These are phyloP conservation scores for Annulohypoxylon stygium DNA, from an alignment of 495 filamentous ascomycete genomes.

Conservation along the genomic window DNA sequence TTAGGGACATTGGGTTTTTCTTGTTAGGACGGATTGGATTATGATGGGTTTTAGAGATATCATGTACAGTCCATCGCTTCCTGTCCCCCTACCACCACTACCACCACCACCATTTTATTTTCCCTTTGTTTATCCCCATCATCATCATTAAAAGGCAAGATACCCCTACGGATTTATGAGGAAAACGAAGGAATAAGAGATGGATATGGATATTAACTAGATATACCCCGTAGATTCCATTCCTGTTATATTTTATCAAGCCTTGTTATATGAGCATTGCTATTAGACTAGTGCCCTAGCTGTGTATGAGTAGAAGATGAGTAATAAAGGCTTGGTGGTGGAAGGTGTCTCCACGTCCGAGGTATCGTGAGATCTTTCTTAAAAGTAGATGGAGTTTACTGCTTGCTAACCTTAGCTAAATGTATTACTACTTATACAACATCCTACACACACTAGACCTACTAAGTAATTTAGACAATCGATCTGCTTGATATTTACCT, in stretches of 20 bases:
- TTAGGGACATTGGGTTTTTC: slow-evolving; percentile 9
- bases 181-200: slow-evolving; percentile 9
- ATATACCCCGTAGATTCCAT: slow-evolving; percentile 44
- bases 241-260: slow-evolving; percentile 11
- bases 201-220: neutral
- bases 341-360: neutral
- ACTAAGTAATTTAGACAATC: neutral
- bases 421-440: neutral
- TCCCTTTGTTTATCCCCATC: slow-evolving; percentile 7
- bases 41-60: slow-evolving; percentile 19
- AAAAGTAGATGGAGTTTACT: neutral
- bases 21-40: slow-evolving; percentile 10
- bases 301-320: neutral
- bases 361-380: neutral
- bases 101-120: neutral
- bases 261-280: neutral
- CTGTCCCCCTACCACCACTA: slow-evolving; percentile 2
- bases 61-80: slow-evolving; percentile 31
- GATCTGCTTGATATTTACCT: too few species aligned
- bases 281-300: neutral
- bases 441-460: neutral
- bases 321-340: neutral
- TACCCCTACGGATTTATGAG: slow-evolving; percentile 31
- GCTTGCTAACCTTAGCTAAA: neutral
- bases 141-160: slow-evolving; percentile 31